Conservation (phyloP, 2,329 filamentous ascomycete genomes). For the Teratosphaeria zuluensis region DNA sequence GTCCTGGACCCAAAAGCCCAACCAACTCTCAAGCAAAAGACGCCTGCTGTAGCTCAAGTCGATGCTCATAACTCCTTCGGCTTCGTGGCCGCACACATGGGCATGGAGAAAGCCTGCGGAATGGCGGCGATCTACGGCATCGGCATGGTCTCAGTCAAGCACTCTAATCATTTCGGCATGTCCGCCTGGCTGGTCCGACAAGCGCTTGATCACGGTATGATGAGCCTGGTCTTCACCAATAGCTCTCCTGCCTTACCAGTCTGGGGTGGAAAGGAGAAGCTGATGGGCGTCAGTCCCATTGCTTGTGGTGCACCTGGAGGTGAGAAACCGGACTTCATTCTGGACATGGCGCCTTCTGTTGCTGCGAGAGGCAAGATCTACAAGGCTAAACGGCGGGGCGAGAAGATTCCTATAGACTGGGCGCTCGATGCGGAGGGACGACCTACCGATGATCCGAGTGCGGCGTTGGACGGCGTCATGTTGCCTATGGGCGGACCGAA, state of each 20-base stretch:
- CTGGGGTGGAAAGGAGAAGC: conserved; percentile 57
- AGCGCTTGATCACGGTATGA: conserved; percentile 59
- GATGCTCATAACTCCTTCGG: conserved; percentile 65
- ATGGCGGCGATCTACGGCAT: conserved; percentile 59
- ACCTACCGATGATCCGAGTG: conserved; percentile 47
- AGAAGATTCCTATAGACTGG: conserved; percentile 65
- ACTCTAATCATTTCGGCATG: conserved; percentile 80
- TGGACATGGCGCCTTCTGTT: conserved; percentile 65
- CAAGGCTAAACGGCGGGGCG: conserved; percentile 56
- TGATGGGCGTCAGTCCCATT: conserved; percentile 66
- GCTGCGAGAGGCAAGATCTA: conserved; percentile 65
- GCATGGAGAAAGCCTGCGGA: conserved; percentile 57
- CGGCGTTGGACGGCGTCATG: conserved; percentile 69
- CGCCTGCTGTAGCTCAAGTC: conserved; percentile 61
- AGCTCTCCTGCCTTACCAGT: conserved; percentile 60
- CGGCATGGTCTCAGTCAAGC: conserved; percentile 65
- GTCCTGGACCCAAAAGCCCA: conserved; percentile 53
- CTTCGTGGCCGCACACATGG: conserved; percentile 58
- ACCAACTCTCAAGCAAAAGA: conserved; percentile 52
- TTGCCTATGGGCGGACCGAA: conserved; percentile 79
- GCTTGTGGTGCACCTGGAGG: conserved; percentile 66
- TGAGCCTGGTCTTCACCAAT: conserved; percentile 54
- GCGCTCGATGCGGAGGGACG: conserved; percentile 60
- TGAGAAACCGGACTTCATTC: conserved; percentile 50
- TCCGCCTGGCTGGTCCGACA: conserved; percentile 70